A percentile compares a stretch with the other conserved stretches of the same genome.
Conservation (phyloP, 108 stramenopile genomes). For the Fistulifera solaris region DNA sequence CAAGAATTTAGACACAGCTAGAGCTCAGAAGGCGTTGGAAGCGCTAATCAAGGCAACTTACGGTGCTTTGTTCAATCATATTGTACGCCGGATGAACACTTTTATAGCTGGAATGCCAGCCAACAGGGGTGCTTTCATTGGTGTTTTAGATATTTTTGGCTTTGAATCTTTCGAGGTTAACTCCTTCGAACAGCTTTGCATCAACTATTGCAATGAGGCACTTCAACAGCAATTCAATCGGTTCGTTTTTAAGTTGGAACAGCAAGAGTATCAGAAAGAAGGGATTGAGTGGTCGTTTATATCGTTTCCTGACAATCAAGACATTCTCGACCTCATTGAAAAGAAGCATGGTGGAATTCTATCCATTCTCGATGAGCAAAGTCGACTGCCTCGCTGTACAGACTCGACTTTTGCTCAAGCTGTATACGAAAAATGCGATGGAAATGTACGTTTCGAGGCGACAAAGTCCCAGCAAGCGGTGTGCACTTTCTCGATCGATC, state of each 20-base stretch:
- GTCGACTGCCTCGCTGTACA: conserved; percentile 48
- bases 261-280: conserved; percentile 78
- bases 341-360: conserved; percentile 65
- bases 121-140: conserved; percentile 49
- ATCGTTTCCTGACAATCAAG: conserved; percentile 93
- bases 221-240: conserved; percentile 89
- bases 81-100: conserved; percentile 34
- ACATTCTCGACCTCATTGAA: conserved; percentile 91
- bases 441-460: conserved; percentile 51
- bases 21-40: conserved; percentile 72
- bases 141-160: conserved; percentile 98
- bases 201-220: conserved; percentile 93
- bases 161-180: conserved; percentile 90
- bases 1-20: conserved; percentile 54
- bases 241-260: conserved; percentile 77
- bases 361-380: conserved; percentile 72
- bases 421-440: conserved; percentile 53
- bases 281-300: conserved; percentile 82
- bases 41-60: conserved; percentile 92
- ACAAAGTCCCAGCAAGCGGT: conserved; percentile 43
- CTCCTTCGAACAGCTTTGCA: conserved; percentile 91
- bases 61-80: conserved; percentile 68
- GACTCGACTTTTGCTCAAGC: conserved; percentile 56
- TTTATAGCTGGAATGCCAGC: conserved; percentile 4
- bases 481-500: conserved; percentile 67